Base-by-base conservation (phyloP, 768 basidiomycete species). In the Russula brevipes region DNA sequence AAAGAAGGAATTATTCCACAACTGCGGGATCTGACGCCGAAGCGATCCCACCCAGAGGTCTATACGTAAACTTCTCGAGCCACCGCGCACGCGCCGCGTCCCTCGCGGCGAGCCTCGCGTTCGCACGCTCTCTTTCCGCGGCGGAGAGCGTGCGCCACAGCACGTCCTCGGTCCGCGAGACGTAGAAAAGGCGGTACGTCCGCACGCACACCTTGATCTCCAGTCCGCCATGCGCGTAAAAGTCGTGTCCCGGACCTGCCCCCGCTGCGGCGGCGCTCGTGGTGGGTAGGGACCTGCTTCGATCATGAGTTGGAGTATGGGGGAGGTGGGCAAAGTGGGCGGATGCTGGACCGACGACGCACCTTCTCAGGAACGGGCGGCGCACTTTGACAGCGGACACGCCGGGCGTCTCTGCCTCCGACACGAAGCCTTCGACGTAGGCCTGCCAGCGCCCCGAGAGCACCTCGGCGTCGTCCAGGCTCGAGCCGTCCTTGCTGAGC, bases 121-220 rank as follows among this genome's bases (percentile, higher is more conserved):
- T 53, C 2, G 66, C 63, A 16, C 70, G 73, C 53, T 75, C 75
- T 35, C 72, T 72, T 66, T 84, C 83, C 1, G 76, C 77, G 31
- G 73, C 71, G 0, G 73, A 72, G 30, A 77, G 73, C 14, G 77
- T 70, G 59, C 80, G 81, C 77, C 80, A 82, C 59, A 88, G 73
- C 61, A 81, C 79, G 64, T 89, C 88, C 67, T 87, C 88, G 50
- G 85, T 85, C 31, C 77, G 71, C 2, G 88, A 77, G 6, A 89
- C 88, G 71, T 85, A 93, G 78, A 94, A 94, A 14, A 93, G 74
- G 39, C 87, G 80, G 72, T 93, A 93, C 9, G 87, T 90, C 61
- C 86, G 80, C 41, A 92, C 80, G 73, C 94, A 96, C 60, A 97
- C 83, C 65, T 88, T 88, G 71, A 91, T 89, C 73, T 92, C 89